Conservation (phyloP, 108 stramenopile species). For the Cyclotella sp. region DNA sequence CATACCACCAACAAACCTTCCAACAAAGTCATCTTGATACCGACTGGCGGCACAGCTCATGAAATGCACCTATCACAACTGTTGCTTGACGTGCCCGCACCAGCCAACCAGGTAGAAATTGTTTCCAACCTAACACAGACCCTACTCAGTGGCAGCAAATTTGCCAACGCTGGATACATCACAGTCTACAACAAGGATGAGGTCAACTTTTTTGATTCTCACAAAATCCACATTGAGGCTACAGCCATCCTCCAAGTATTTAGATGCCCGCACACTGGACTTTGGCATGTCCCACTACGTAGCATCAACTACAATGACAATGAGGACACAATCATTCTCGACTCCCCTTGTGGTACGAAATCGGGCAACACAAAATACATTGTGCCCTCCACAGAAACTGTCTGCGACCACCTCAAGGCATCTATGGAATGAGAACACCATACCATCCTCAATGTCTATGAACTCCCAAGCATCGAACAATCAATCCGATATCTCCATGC, state of each 20-base stretch:
- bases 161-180: not conserved
- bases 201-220: not conserved
- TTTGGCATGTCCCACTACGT: not conserved
- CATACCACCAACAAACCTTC: not conserved
- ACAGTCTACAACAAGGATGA: slow-evolving; percentile 13
- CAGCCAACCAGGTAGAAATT: not conserved
- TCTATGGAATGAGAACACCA: not conserved
- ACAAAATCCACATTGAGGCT: not conserved
- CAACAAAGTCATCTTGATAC: not conserved
- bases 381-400: not conserved
- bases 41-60: not conserved
- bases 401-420: not conserved
- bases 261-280: not conserved
- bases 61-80: not conserved
- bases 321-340: not conserved
- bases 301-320: not conserved
- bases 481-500: not conserved
- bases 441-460: slow-evolving; percentile 11
- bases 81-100: not conserved
- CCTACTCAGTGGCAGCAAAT: not conserved
- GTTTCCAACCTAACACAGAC: not conserved
- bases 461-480: slow-evolving; percentile 7
- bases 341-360: not conserved
- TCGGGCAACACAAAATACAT: not conserved
- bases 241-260: not conserved